Evolutionary conservation across 805 yeast species (phyloP).

Genomic region (Starmerella lactis-condensi): DNA sequence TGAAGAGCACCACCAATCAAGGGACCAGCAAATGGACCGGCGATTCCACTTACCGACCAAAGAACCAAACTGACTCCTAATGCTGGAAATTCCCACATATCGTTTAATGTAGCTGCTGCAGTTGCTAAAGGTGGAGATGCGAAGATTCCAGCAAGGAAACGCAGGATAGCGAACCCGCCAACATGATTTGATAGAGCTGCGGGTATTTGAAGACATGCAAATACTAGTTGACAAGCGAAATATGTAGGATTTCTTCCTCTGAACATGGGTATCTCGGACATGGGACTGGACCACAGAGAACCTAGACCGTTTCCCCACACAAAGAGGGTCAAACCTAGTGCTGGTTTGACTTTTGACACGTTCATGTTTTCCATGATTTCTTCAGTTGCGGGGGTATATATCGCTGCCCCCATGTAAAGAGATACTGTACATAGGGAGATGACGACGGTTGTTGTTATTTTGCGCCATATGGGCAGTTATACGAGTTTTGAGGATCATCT

Average conservation of each 20-base stretch:
- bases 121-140: constrained; percentile 40
- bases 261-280: constrained; percentile 32
- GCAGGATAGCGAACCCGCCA: constrained; percentile 32
- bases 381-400: constrained; percentile 37
- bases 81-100: constrained; percentile 28
- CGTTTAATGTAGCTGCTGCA: constrained; percentile 41
- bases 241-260: constrained; percentile 34
- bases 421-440: constrained; percentile 31
- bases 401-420: constrained; percentile 42
- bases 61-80: constrained; percentile 31
- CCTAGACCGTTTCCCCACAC: constrained; percentile 46
- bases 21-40: constrained; percentile 42
- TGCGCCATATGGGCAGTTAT: constrained; percentile 34
- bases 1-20: constrained; percentile 35
- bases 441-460: constrained; percentile 25
- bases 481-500: constrained; percentile 27
- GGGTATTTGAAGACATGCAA: constrained; percentile 37
- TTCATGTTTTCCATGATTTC: constrained; percentile 27
- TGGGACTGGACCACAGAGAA: constrained; percentile 37
- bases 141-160: constrained; percentile 37
- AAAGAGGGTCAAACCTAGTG: constrained; percentile 35
- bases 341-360: constrained; percentile 29
- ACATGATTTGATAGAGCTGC: constrained; percentile 34
- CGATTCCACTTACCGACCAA: constrained; percentile 38
- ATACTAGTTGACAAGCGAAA: constrained; percentile 29